Evolutionary conservation across 2,329 filamentous ascomycete genomes (phyloP).

Genomic region (Sarocladiaceae sp.): DNA sequence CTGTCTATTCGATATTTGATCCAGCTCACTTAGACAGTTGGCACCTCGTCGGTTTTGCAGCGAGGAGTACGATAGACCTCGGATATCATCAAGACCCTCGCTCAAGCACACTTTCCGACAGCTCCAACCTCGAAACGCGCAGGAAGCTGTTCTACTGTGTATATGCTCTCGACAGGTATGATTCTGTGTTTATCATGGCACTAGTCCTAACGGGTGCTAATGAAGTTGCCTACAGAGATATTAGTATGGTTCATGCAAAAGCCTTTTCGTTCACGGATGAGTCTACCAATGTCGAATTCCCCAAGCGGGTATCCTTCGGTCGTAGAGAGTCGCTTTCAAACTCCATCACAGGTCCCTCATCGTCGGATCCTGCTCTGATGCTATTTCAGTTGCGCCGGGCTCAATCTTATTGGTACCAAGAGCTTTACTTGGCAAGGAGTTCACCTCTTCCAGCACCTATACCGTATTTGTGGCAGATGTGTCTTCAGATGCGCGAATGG

Average conservation of each 20-base stretch:
- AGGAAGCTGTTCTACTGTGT: constrained; percentile 86
- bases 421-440: constrained; percentile 71
- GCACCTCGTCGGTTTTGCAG: constrained; percentile 88
- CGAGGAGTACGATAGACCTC: constrained; percentile 80
- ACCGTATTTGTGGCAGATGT: constrained; percentile 71
- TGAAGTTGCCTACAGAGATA: constrained; percentile 51
- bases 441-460: constrained; percentile 63
- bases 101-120: constrained; percentile 62
- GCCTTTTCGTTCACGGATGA: constrained; percentile 94
- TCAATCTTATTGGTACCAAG: constrained; percentile 87
- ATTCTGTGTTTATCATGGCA: neutral
- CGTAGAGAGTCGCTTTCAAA: constrained; percentile 34
- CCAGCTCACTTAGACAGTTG: constrained; percentile 90
- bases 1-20: constrained; percentile 86
- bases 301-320: constrained; percentile 44
- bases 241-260: constrained; percentile 81
- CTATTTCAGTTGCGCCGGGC: constrained; percentile 80
- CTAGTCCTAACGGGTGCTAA: no score
- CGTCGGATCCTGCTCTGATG: constrained; percentile 66
- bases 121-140: constrained; percentile 68
- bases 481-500: constrained; percentile 76
- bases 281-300: constrained; percentile 76
- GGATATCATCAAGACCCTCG: constrained; percentile 92
- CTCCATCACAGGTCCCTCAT: constrained; percentile 41
- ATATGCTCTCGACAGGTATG: constrained; percentile 81